These are phyloP conservation scores for Corymbia calophylla DNA, from an alignment of 441 rosid genomes.

Conservation along the genomic window DNA sequence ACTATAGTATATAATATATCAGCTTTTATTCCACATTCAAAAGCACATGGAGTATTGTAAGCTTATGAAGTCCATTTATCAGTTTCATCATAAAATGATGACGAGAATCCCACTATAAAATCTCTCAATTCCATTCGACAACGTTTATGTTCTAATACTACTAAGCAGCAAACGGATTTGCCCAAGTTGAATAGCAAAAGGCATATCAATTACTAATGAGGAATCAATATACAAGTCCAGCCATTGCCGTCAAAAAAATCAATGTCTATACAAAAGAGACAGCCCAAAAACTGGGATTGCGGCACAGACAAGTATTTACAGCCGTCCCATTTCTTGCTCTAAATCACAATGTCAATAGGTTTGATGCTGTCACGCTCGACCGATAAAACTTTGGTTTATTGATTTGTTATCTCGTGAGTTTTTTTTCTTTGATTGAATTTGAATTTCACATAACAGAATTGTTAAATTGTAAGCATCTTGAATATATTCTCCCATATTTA, in stretches of 20 bases:
- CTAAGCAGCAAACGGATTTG: no score
- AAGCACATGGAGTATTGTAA: no score
- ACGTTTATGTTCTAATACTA: neutral
- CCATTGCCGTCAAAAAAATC: neutral
- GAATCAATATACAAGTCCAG: neutral
- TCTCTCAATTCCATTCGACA: neutral
- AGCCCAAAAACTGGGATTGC: neutral
- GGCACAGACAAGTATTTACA: neutral
- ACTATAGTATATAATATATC: no score
- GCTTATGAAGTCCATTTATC: no score
- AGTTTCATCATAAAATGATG: no score
- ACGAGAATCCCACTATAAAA: no score
- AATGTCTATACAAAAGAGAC: neutral
- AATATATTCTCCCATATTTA: neutral
- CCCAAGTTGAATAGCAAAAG: neutral
- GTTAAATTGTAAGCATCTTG: neutral
- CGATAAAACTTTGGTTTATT: neutral
- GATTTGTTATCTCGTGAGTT: neutral
- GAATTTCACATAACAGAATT: neutral
- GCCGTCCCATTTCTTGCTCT: neutral
- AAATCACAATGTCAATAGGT: neutral
- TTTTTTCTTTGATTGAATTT: neutral
- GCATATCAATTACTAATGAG: neutral
- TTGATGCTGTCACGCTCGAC: no score
- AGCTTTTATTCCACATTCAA: no score